phyloP scores from a whole-genome alignment of 1,284 basidiomycete species.

The Apiotrichum porosum region DNA sequence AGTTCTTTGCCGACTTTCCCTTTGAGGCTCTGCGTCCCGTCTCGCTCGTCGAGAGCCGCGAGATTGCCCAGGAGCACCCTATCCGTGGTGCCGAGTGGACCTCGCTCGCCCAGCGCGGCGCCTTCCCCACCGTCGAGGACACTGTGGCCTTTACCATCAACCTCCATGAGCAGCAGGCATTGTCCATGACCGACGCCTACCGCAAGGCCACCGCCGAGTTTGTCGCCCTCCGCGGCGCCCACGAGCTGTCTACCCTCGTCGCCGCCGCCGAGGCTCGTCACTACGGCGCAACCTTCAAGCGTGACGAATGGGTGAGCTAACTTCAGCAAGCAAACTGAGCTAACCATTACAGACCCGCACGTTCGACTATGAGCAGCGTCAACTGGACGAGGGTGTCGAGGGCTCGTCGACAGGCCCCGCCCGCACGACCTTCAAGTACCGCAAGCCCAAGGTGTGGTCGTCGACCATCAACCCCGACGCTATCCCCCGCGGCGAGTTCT shows the following conservation, averaged over 20 bases:
- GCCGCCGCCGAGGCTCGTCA: slow-evolving; percentile 75
- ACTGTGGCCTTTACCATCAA: slow-evolving; percentile 74
- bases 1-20: slow-evolving; percentile 94
- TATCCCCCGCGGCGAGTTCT: slow-evolving; percentile 24
- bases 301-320: slow-evolving; percentile 40
- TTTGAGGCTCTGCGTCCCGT: slow-evolving; percentile 86
- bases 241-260: slow-evolving; percentile 69
- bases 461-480: slow-evolving; percentile 18
- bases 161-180: slow-evolving; percentile 62
- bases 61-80: slow-evolving; percentile 54
- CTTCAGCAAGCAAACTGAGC: not conserved
- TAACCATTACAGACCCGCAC: slow-evolving; percentile 25
- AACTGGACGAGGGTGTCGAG: slow-evolving; percentile 20
- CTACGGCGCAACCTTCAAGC: slow-evolving; percentile 57
- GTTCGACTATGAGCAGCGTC: slow-evolving; percentile 28
- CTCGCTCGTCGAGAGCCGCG: slow-evolving; percentile 64
- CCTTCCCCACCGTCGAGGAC: slow-evolving; percentile 82
- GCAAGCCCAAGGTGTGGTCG: slow-evolving; percentile 31
- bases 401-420: no score
- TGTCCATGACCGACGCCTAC: slow-evolving; percentile 78
- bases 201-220: slow-evolving; percentile 74
- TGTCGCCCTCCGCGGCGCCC: slow-evolving; percentile 75
- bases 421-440: not conserved
- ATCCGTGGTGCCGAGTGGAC: slow-evolving; percentile 65
- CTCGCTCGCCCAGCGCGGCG: slow-evolving; percentile 68